Percentiles rank a stretch among this genome's conserved stretches.
phyloP scores from a whole-genome alignment of 2,329 filamentous ascomycete genomes.

The Nemania sp. region DNA sequence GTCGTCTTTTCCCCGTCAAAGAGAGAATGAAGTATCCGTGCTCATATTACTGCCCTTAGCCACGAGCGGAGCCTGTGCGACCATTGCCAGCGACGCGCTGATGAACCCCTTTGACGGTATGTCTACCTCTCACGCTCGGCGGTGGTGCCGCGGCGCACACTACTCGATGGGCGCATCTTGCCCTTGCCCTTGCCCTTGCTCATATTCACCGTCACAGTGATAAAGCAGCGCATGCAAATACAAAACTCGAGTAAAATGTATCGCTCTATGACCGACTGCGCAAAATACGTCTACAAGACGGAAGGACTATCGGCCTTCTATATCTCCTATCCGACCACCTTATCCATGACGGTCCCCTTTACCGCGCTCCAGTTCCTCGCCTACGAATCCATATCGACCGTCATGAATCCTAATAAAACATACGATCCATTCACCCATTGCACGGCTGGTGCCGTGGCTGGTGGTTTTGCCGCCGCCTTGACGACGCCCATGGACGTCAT shows the following conservation, averaged over 20 bases:
- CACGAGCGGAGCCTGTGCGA: conserved; percentile 90
- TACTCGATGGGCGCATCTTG: neutral
- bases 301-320: conserved; percentile 95
- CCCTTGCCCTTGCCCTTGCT: conserved; percentile 6
- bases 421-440: conserved; percentile 97
- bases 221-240: conserved; percentile 99
- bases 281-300: conserved; percentile 80
- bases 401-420: conserved; percentile 82
- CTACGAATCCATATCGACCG: conserved; percentile 94
- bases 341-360: conserved; percentile 98
- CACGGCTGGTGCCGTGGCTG: conserved; percentile 86
- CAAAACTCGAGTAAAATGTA: conserved; percentile 89
- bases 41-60: conserved; percentile 54
- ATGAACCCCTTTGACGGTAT: conserved; percentile 99
- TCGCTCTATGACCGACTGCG: conserved; percentile 84
- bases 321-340: conserved; percentile 95
- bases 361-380: conserved; percentile 96
- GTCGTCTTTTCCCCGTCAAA: conserved; percentile 34
- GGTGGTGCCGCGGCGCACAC: neutral
- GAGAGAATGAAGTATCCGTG: neutral
- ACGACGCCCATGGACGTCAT: conserved; percentile 98
- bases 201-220: conserved; percentile 62
- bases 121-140: conserved; percentile 35
- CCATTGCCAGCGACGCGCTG: conserved; percentile 94
- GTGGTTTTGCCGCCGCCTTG: conserved; percentile 88